phyloP scores from a whole-genome alignment of 441 rosid species.

The Hura crepitans region DNA sequence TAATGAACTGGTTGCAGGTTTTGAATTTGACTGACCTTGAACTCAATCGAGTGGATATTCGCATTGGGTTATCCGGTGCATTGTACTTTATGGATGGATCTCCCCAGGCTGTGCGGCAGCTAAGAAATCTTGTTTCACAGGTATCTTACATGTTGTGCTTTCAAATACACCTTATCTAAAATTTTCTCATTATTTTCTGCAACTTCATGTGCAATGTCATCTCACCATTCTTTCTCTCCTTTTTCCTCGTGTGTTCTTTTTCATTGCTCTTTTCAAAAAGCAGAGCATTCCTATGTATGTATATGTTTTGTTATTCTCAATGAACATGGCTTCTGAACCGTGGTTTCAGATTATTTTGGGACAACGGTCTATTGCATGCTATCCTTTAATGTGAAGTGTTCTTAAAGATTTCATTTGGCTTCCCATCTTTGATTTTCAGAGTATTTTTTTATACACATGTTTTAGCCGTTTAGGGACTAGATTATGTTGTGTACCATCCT shows the following conservation, averaged over 20 bases:
- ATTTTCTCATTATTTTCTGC: not conserved
- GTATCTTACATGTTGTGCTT: constrained; percentile 40
- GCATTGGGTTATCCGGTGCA: constrained; percentile 92
- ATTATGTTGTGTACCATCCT: not conserved
- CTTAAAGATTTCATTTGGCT: not conserved
- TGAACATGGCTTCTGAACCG: not conserved
- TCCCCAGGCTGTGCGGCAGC: constrained; percentile 91
- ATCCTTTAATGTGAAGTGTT: not conserved
- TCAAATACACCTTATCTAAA: constrained; percentile 3
- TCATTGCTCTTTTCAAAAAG: not conserved
- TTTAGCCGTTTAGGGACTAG: not conserved
- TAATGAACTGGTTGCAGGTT: constrained; percentile 47
- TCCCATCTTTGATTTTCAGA: not conserved
- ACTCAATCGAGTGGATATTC: constrained; percentile 83
- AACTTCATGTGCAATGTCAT: constrained; percentile 4
- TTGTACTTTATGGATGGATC: constrained; percentile 95
- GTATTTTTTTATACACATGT: not conserved
- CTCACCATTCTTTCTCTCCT: not conserved
- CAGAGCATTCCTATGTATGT: not conserved
- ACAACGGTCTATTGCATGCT: not conserved
- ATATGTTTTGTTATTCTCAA: not conserved
- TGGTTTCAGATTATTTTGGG: not conserved
- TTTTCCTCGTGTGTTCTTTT: not conserved
- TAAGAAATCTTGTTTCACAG: constrained; percentile 93
- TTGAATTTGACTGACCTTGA: constrained; percentile 92